These are phyloP conservation scores for Alternaria triticimaculans DNA, from an alignment of 2,329 filamentous ascomycete genomes.

Conservation along the genomic window DNA sequence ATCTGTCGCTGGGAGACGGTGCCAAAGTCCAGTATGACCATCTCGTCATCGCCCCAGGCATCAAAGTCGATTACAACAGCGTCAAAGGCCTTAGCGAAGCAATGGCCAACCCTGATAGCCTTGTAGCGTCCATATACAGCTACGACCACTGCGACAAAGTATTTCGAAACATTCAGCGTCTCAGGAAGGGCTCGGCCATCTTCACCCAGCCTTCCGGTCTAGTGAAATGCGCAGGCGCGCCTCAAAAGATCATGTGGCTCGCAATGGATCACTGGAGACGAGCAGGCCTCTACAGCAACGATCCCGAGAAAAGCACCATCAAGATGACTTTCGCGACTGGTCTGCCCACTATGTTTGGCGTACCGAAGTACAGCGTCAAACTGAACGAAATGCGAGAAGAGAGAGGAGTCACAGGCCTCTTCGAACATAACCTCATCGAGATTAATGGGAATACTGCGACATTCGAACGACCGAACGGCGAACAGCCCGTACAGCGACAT, in stretches of 20 bases:
- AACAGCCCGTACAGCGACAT: conserved; percentile 34
- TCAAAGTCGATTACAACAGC: conserved; percentile 35
- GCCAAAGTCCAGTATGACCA: conserved; percentile 67
- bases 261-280: conserved; percentile 47
- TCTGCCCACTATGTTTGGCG: conserved; percentile 50
- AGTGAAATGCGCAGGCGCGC: conserved; percentile 50
- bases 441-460: conserved; percentile 47
- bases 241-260: conserved; percentile 52
- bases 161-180: conserved; percentile 33
- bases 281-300: conserved; percentile 40
- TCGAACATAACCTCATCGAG: conserved; percentile 47
- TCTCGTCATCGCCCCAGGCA: conserved; percentile 64
- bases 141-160: conserved; percentile 50
- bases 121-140: conserved; percentile 47
- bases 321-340: conserved; percentile 49
- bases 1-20: conserved; percentile 62
- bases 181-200: conserved; percentile 44
- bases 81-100: conserved; percentile 45
- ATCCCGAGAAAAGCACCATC: conserved; percentile 33
- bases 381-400: conserved; percentile 45
- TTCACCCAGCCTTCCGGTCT: conserved; percentile 49
- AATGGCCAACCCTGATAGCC: conserved; percentile 38
- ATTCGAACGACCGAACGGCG: conserved; percentile 34
- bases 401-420: conserved; percentile 46
- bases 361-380: conserved; percentile 47